Conservation (phyloP, 179 eudicot genomes). For the Nepenthes alata region DNA sequence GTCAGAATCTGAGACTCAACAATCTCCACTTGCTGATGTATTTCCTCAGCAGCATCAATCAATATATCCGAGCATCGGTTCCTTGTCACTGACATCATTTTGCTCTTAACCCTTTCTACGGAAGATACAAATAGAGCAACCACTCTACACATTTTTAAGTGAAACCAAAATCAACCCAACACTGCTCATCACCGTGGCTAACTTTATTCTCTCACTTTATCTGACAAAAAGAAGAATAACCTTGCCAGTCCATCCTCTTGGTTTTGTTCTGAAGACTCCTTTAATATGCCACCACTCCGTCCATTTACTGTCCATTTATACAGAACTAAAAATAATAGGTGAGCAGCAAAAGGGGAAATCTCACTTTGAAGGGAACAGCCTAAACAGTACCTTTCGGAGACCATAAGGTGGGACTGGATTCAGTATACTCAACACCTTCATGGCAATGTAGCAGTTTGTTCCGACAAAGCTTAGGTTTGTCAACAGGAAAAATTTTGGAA, state of each 20-base stretch:
- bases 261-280: constrained; percentile 25
- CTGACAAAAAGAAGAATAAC: constrained; percentile 23
- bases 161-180: constrained; percentile 10
- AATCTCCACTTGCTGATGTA: constrained; percentile 43
- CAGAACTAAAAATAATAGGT: constrained; percentile 1
- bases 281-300: constrained; percentile 16
- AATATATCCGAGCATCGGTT: constrained; percentile 62
- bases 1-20: constrained; percentile 68
- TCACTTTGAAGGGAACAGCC: constrained; percentile 7
- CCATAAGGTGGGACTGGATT: constrained; percentile 25
- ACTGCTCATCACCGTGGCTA: not conserved
- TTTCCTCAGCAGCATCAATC: constrained; percentile 53
- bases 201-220: constrained; percentile 1
- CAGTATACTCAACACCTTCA: constrained; percentile 16
- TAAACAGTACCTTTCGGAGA: constrained; percentile 29
- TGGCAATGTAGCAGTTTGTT: constrained; percentile 25
- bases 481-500: constrained; percentile 10
- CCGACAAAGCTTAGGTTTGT: constrained; percentile 17
- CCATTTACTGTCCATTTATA: constrained; percentile 27
- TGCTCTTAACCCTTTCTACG: constrained; percentile 52
- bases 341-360: not conserved
- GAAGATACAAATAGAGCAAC: constrained; percentile 48
- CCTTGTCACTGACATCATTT: constrained; percentile 46
- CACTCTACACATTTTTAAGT: constrained; percentile 35
- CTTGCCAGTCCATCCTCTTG: constrained; percentile 48